Base-by-base conservation (phyloP, 768 basidiomycete genomes). In the Russula compacta region DNA sequence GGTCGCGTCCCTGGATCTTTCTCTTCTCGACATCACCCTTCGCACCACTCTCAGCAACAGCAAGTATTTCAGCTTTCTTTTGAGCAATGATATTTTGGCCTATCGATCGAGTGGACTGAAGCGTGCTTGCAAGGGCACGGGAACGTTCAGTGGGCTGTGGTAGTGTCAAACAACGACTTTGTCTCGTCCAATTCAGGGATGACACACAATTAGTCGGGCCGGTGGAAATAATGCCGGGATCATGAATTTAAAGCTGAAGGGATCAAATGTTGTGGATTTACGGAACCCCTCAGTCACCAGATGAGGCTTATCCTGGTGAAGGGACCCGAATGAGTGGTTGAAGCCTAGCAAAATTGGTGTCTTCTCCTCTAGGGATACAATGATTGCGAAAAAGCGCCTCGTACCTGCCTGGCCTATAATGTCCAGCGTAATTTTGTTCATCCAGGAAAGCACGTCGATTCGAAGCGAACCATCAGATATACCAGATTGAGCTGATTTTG, bases 1-100 rank as follows among this genome's bases (percentile, higher is more conserved):
- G 68, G 71, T 87, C 86, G 17, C 81, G 77, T 19, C 75, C 75
- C 0, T 64, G 66, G 10, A 74, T 53, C 11, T 53, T 67, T n/a
- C 70, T 68, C 60, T 74, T 71, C 72, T 75, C 69, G 10, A 74
- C 73, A 44, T 56, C 47, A n/a, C 68, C 64, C n/a, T 64, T 62
- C 10, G 38, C 50, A 50, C 64, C 58, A 12, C 38, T 49, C 8
- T 68, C 71, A 8, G 69, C 69, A 29, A 72, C 62, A 44, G 69
- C 67, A 10, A 66, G 60, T 7, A 77, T 71, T 10, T 67, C 71
- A 3, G 70, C 70, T 64, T 74, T 76, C 68, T 69, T 73, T 65
- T 71, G 65, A 9, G 66, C 65, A 33, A 73, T 68, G 38, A 74
- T 61, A 19, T 69, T 52, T 47, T 61, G 52, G 29, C 73, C 73